Conservation (phyloP, 805 yeast genomes). For the Brettanomyces naardenensis region DNA sequence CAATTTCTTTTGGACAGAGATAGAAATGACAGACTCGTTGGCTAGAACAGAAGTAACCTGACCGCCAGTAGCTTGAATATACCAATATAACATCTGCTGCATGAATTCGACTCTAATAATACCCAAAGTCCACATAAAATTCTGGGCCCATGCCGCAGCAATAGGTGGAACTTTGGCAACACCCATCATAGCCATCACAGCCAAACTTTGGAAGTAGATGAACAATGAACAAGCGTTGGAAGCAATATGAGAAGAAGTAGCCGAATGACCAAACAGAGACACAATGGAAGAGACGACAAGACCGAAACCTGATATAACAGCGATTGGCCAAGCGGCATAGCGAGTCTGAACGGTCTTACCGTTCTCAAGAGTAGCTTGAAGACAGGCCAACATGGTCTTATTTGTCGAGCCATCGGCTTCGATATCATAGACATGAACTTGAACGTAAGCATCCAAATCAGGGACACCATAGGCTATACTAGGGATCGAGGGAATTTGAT, state of each 20-base stretch:
- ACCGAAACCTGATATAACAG: slow-evolving; percentile 84
- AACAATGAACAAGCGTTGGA: slow-evolving; percentile 89
- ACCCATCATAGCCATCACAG: slow-evolving; percentile 92
- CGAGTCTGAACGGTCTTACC: slow-evolving; percentile 92
- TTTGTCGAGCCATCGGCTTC: slow-evolving; percentile 30
- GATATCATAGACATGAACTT: slow-evolving; percentile 54
- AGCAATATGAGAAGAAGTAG: slow-evolving; percentile 96
- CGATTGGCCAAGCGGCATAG: slow-evolving; percentile 94
- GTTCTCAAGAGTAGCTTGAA: slow-evolving; percentile 76
- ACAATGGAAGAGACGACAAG: slow-evolving; percentile 80
- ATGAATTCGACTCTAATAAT: slow-evolving; percentile 68
- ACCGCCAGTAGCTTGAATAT: slow-evolving; percentile 93
- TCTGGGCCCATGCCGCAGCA: slow-evolving; percentile 97
- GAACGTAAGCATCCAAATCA: slow-evolving; percentile 86
- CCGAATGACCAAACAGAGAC: slow-evolving; percentile 80
- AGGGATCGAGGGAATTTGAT: slow-evolving; percentile 52
- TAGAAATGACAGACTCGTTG: slow-evolving; percentile 58
- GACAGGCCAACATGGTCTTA: slow-evolving; percentile 69
- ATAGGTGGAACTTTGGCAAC: slow-evolving; percentile 90
- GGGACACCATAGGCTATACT: slow-evolving; percentile 85
- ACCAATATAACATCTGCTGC: slow-evolving; percentile 86
- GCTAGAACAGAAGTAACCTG: slow-evolving; percentile 65
- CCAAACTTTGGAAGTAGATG: slow-evolving; percentile 88
- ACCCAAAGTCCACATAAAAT: slow-evolving; percentile 95
- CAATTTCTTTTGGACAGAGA: slow-evolving; percentile 67